Percentiles rank a stretch among this genome's conserved stretches.
Conservation (phyloP, 768 basidiomycete species). For the Kwoniella europaea region DNA sequence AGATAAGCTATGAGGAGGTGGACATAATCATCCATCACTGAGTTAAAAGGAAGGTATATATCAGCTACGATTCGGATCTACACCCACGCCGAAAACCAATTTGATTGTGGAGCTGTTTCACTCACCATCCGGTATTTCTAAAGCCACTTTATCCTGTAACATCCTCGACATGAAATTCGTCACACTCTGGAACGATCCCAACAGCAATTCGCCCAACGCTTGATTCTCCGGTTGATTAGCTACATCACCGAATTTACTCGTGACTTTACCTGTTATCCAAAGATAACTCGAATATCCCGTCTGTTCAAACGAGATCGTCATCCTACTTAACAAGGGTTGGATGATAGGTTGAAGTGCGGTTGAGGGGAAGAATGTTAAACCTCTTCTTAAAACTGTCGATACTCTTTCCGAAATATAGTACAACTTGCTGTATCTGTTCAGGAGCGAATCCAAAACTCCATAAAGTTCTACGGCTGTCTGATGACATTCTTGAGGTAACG, state of each 20-base stretch:
- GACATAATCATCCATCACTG: slow-evolving; percentile 93
- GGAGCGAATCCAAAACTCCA: slow-evolving; percentile 77
- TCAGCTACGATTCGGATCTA: no score
- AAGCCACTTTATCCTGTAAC: slow-evolving; percentile 70
- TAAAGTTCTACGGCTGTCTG: slow-evolving; percentile 80
- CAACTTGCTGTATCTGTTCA: slow-evolving; percentile 75
- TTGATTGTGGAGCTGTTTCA: neutral
- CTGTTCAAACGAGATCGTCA: slow-evolving; percentile 76
- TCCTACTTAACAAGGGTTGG: slow-evolving; percentile 72
- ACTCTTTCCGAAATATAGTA: slow-evolving; percentile 79
- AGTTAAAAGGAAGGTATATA: neutral
- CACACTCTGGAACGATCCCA: slow-evolving; percentile 72
- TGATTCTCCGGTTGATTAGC: slow-evolving; percentile 59
- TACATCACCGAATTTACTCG: slow-evolving; percentile 75
- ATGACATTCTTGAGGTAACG: slow-evolving; percentile 78
- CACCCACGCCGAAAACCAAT: no score
- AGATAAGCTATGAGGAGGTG: slow-evolving; percentile 76
- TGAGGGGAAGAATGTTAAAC: slow-evolving; percentile 76
- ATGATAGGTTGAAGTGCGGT: slow-evolving; percentile 69
- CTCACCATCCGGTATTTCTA: slow-evolving; percentile 87
- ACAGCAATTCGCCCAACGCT: slow-evolving; percentile 66
- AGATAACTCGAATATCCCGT: slow-evolving; percentile 84
- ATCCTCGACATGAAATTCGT: slow-evolving; percentile 73
- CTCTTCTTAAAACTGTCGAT: slow-evolving; percentile 82
- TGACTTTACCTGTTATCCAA: slow-evolving; percentile 90